Base-by-base conservation (phyloP, 23 red algal species). In the Cyanidioschyzon merolae region DNA sequence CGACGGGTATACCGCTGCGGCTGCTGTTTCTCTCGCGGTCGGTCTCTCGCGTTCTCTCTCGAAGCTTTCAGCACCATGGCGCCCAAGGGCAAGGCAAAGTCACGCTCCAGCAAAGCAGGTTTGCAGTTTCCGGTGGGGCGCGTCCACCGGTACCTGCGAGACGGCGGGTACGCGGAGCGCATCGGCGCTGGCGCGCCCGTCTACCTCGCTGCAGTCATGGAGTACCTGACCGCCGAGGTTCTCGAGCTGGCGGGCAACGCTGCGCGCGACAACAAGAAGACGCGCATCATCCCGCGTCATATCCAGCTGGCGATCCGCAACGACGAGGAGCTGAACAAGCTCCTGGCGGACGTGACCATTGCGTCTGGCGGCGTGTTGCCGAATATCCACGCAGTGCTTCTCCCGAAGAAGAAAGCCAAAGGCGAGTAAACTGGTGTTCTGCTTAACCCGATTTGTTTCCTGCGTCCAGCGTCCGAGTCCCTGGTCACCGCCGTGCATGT, bases 221-320 rank as follows among this genome's bases (percentile, higher is more conserved):
- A 98, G 76, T 98, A 98, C 71, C 71, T 98, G 87, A 98, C 94
- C 0, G 94, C 94, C 0, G 94, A 98, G 82, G 94, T 98, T 50
- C 75, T 98, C 76, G 94, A 98, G 68, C 77, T 98, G 57, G 94
- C 94, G 18, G 94, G 94, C 50, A 98, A 98, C 59, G 94, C 94
- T 0, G 88, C 94, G 0, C 88, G 94, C 39, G 94, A 98, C 68
- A 98, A 98, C 86, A 98, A 98, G 88, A 98, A 98, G 88, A 91
- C 86, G 38, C 79, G 94, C 34, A 98, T 98, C 57, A 84, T 98
- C 41, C 94, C 94, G 74, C 88, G 94, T 34, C 94, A 98, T 80
- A 88, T 98, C 57, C 94, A 98, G 79, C 85, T 98, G 3, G 94
- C 94, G 30, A 88, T 98, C 24, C 85, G 94, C 34, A 98, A 98